A percentile compares a stretch with the other conserved stretches of the same genome.
phyloP scores from a whole-genome alignment of 2,329 filamentous ascomycete species.

The Sporothrix schenckii region DNA sequence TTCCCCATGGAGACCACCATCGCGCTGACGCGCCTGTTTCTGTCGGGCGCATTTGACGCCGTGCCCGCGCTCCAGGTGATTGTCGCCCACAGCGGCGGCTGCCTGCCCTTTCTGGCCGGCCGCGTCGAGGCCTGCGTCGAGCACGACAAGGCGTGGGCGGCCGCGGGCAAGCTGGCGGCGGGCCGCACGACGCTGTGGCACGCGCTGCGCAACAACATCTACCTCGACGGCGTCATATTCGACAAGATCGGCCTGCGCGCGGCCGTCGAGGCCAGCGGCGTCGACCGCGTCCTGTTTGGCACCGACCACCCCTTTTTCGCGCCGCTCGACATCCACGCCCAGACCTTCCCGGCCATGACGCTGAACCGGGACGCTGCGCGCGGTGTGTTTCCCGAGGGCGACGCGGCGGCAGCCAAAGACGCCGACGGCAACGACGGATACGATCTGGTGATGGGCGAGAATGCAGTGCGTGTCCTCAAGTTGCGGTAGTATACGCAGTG shows the following conservation, averaged over 20 bases:
- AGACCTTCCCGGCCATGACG: conserved; percentile 64
- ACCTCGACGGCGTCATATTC: conserved; percentile 80
- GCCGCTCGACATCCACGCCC: conserved; percentile 59
- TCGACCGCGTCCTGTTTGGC: conserved; percentile 74
- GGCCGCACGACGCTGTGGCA: conserved; percentile 54
- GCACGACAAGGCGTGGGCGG: conserved; percentile 73
- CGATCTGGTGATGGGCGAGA: conserved; percentile 31
- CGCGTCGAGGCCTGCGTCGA: conserved; percentile 79
- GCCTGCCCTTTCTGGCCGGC: conserved; percentile 79
- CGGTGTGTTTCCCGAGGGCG: conserved; percentile 25
- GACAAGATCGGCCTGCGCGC: conserved; percentile 69
- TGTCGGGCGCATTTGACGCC: conserved; percentile 76
- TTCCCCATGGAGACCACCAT: conserved; percentile 90
- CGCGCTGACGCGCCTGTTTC: conserved; percentile 77
- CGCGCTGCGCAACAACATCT: conserved; percentile 69
- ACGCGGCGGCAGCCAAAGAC: not conserved
- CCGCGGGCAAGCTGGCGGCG: conserved; percentile 58
- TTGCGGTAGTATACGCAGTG: not conserved
- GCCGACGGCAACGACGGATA: conserved; percentile 25
- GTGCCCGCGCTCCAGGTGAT: conserved; percentile 69
- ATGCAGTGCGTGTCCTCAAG: conserved; percentile 30
- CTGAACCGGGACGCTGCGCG: conserved; percentile 63
- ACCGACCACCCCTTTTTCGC: conserved; percentile 80
- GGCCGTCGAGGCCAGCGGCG: conserved; percentile 64
- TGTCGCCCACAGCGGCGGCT: conserved; percentile 81